These are phyloP conservation scores for Pyrrhoderma lamaoense DNA, from an alignment of 1,284 basidiomycete genomes.

Conservation along the genomic window DNA sequence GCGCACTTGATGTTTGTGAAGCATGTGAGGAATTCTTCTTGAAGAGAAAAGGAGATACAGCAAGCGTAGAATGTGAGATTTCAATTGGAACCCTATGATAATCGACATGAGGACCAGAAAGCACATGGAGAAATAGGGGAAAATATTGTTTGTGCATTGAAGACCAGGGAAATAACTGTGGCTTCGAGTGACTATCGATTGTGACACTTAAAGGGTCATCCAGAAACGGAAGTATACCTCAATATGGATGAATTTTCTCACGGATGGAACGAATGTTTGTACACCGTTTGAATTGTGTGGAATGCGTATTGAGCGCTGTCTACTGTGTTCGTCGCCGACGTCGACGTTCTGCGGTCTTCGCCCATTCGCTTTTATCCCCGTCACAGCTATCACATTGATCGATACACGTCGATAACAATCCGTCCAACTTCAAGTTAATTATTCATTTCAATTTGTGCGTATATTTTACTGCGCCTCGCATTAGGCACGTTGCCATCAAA, in stretches of 20 bases:
- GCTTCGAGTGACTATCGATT: too few species aligned
- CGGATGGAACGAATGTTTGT: background rate
- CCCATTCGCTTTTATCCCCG: background rate
- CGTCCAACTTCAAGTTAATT: too few species aligned
- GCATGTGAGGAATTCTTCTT: too few species aligned
- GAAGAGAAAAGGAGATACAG: too few species aligned
- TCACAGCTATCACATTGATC: slow-evolving; percentile 2
- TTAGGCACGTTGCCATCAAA: slow-evolving; percentile 65
- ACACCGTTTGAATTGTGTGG: background rate
- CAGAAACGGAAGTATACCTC: slow-evolving; percentile 5
- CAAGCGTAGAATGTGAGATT: too few species aligned
- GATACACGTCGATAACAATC: background rate
- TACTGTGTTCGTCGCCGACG: background rate
- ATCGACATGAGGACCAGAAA: too few species aligned
- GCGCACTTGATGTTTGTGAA: too few species aligned
- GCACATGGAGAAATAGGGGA: too few species aligned
- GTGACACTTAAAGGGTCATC: too few species aligned
- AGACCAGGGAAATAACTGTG: too few species aligned
- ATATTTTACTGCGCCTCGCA: slow-evolving; percentile 31
- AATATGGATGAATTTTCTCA: background rate
- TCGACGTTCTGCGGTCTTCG: background rate
- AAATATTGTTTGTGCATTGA: too few species aligned
- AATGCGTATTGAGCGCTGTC: slow-evolving; percentile 1
- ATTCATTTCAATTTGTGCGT: background rate
- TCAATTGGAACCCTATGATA: too few species aligned